These are phyloP conservation scores for Prosopis cineraria DNA, from an alignment of 306 rosid genomes.

Conservation along the genomic window DNA sequence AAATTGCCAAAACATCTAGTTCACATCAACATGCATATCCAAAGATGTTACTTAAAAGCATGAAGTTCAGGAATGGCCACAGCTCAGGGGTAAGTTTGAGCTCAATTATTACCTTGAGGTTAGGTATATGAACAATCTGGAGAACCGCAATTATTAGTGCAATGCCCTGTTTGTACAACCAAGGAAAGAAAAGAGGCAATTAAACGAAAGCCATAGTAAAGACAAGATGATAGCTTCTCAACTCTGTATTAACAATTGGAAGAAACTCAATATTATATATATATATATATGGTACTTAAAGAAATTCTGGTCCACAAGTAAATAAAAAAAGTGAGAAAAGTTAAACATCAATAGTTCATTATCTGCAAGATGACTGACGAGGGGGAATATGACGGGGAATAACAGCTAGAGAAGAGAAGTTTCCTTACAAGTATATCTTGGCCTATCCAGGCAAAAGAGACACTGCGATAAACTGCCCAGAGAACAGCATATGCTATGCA, in stretches of 20 bases:
- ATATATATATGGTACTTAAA: conserved; percentile 2
- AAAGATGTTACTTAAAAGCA: conserved; percentile 14
- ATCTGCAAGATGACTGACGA: not conserved
- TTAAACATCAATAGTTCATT: not conserved
- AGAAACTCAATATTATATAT: not conserved
- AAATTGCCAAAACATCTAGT: not conserved
- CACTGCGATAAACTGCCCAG: conserved; percentile 78
- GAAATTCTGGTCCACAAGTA: conserved; percentile 14
- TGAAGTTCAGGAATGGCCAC: conserved; percentile 7
- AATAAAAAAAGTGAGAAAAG: not conserved
- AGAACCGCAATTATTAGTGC: conserved; percentile 88
- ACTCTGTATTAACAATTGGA: conserved; percentile 5
- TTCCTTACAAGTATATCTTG: conserved; percentile 92
- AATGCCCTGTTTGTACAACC: conserved; percentile 72
- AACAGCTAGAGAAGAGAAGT: not conserved
- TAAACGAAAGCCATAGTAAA: conserved; percentile 11
- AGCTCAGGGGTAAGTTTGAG: conserved; percentile 6
- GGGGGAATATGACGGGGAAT: not conserved
- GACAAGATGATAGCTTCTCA: conserved; percentile 1
- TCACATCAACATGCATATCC: conserved; percentile 24
- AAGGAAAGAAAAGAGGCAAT: conserved; percentile 23
- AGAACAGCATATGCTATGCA: conserved; percentile 79
- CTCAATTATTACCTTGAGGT: conserved; percentile 76
- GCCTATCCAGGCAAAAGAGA: conserved; percentile 90
- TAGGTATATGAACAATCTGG: conserved; percentile 90